Base-by-base conservation (phyloP, 495 filamentous ascomycete genomes). In the Podospora pseudoanserina region DNA sequence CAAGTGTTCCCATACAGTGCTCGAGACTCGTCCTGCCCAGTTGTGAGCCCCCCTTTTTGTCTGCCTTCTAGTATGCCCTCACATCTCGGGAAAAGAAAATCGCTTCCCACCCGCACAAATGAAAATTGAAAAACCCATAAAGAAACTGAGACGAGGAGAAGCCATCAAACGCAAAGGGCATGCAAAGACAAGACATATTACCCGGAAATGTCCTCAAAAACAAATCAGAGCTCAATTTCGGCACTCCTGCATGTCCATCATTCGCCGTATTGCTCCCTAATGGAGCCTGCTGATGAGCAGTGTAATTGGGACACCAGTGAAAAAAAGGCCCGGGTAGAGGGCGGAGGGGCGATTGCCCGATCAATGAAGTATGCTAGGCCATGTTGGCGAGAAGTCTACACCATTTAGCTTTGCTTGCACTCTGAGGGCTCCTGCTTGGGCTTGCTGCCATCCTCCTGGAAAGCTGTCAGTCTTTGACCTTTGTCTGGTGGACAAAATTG, bases 351-450 rank as follows among this genome's bases (percentile, higher is more conserved):
- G 57, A 56, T 62, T 39, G 64, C 68, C 67, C 62, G 66, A 19
- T 71, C 71, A 66, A 73, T 66, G 62, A 65, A 44, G 70, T 66
- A 44, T 59, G 67, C 55, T 26, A 23, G 60, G 55, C 53, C 59
- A 39, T 53, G 39, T 55, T 68, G 66, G 23, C 18, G 19, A 59
- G 34, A 2, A 57, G 19, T 11, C 34, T 28, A n/a, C 30, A 28
- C 56, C 62, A 67, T 87, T 84, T 89, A 99, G 83, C 93, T 98
- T 85, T 98, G 96, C 86, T 98, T 99, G 91, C 96, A 99, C 84
- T 99, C 96, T 69, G 95, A 92, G 69, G 96, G 90, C 83, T 99
- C 96, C 80, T 97, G 94, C 88, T 97, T 98, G 56, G 96, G 94
- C 88, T 98, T 97, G 70, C 92, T 89, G 64, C 87, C 87, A 77